These are phyloP conservation scores for Nakaseomyces glabratus DNA, from an alignment of 1,139 yeast species.

Conservation along the genomic window DNA sequence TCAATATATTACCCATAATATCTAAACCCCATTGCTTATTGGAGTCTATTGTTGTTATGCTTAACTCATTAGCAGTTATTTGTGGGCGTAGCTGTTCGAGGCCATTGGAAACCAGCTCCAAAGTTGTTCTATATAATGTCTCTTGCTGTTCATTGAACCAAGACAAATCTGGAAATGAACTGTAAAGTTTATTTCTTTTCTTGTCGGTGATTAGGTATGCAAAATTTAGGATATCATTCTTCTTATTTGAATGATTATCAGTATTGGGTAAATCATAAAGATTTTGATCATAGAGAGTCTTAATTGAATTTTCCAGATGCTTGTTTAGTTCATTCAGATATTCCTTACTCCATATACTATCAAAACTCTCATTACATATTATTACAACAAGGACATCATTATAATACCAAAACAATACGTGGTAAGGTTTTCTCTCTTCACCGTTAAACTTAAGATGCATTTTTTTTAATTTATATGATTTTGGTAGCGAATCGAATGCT, in stretches of 20 bases:
- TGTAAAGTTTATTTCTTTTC: slow-evolving; percentile 10
- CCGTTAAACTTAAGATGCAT: slow-evolving; percentile 17
- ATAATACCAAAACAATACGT: slow-evolving; percentile 28
- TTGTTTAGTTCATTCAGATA: slow-evolving; percentile 23
- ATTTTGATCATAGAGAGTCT: background rate
- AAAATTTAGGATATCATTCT: slow-evolving; percentile 9
- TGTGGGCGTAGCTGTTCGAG: slow-evolving; percentile 17
- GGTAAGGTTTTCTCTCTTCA: slow-evolving; percentile 13
- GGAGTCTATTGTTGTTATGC: too few relatives aligned
- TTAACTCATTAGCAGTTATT: too few relatives aligned
- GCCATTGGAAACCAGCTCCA: slow-evolving; percentile 24
- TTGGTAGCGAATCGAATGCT: slow-evolving; percentile 19
- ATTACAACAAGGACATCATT: slow-evolving; percentile 22
- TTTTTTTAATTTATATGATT: slow-evolving; percentile 19
- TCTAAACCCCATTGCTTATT: slow-evolving; percentile 23
- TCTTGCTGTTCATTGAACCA: slow-evolving; percentile 6
- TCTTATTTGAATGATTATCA: background rate
- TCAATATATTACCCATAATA: slow-evolving; percentile 22
- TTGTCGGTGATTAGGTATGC: slow-evolving; percentile 19
- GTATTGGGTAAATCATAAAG: background rate
- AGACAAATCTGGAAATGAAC: slow-evolving; percentile 12
- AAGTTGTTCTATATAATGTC: slow-evolving; percentile 12
- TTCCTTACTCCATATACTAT: slow-evolving; percentile 24
- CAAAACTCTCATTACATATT: slow-evolving; percentile 21
- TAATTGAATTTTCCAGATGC: slow-evolving; percentile 19